Conservation (phyloP, 495 filamentous ascomycete genomes). For the Poronia punctata region DNA sequence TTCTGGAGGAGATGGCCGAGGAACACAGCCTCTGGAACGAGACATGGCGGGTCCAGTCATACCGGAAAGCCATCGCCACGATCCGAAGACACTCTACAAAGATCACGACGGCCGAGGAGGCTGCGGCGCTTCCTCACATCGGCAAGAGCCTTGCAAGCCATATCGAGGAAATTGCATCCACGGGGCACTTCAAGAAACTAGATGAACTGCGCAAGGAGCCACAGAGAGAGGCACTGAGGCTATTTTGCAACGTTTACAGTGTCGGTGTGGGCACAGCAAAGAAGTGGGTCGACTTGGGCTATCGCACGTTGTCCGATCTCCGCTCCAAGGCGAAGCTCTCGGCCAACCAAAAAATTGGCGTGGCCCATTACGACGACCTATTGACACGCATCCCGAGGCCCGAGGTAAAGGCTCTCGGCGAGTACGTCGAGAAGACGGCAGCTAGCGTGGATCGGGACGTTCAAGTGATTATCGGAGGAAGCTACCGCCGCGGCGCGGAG, state of each 20-base stretch:
- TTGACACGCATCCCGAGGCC: slow-evolving; percentile 70
- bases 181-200: slow-evolving; percentile 65
- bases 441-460: slow-evolving; percentile 50
- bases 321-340: slow-evolving; percentile 57
- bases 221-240: slow-evolving; percentile 52
- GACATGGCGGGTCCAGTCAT: slow-evolving; percentile 72
- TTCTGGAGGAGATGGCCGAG: slow-evolving; percentile 75
- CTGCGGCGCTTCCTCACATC: slow-evolving; percentile 60
- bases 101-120: slow-evolving; percentile 63
- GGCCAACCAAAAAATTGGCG: slow-evolving; percentile 66
- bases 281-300: slow-evolving; percentile 73
- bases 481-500: slow-evolving; percentile 73
- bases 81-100: slow-evolving; percentile 60
- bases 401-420: slow-evolving; percentile 67
- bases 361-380: slow-evolving; percentile 80
- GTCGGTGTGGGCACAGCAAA: slow-evolving; percentile 64
- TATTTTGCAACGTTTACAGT: slow-evolving; percentile 74
- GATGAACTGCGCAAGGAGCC: slow-evolving; percentile 61
- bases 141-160: slow-evolving; percentile 74
- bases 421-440: slow-evolving; percentile 57
- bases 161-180: slow-evolving; percentile 82
- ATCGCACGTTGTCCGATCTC: slow-evolving; percentile 69
- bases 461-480: slow-evolving; percentile 70
- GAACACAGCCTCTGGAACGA: slow-evolving; percentile 73
- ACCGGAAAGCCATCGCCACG: slow-evolving; percentile 71